Percentiles rank a stretch among this genome's conserved stretches.
These are phyloP conservation scores for Balakata baccata DNA, from an alignment of 345 rosid species.

Conservation along the genomic window DNA sequence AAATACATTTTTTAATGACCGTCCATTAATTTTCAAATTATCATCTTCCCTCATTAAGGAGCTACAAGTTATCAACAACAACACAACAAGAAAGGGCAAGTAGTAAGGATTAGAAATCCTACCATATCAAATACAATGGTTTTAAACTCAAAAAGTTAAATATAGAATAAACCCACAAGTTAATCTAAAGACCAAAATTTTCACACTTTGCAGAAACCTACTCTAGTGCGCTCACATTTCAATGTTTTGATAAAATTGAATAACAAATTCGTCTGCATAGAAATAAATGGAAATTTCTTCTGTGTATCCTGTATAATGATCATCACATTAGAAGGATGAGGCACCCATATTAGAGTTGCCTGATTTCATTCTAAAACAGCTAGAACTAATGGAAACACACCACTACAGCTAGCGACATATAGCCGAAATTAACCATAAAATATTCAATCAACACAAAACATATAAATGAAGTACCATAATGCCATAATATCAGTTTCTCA, in stretches of 20 bases:
- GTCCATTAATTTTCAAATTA: background rate
- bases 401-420: background rate
- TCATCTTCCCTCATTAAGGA: background rate
- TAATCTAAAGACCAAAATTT: background rate
- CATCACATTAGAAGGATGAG: too few relatives aligned
- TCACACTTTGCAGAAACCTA: background rate
- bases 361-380: background rate
- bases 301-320: too few relatives aligned
- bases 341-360: background rate
- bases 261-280: too few relatives aligned
- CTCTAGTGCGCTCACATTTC: too few relatives aligned
- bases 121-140: too few relatives aligned
- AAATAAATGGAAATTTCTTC: too few relatives aligned
- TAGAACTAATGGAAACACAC: background rate
- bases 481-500: too few relatives aligned
- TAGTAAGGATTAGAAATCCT: too few relatives aligned
- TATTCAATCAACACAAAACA: background rate
- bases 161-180: background rate
- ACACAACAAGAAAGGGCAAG: too few relatives aligned
- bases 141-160: background rate
- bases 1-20: background rate
- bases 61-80: background rate
- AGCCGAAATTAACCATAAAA: background rate
- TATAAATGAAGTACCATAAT: too few relatives aligned
- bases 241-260: too few relatives aligned